Conservation (phyloP, 306 rosid species). For the Quercus aquifolioides region DNA sequence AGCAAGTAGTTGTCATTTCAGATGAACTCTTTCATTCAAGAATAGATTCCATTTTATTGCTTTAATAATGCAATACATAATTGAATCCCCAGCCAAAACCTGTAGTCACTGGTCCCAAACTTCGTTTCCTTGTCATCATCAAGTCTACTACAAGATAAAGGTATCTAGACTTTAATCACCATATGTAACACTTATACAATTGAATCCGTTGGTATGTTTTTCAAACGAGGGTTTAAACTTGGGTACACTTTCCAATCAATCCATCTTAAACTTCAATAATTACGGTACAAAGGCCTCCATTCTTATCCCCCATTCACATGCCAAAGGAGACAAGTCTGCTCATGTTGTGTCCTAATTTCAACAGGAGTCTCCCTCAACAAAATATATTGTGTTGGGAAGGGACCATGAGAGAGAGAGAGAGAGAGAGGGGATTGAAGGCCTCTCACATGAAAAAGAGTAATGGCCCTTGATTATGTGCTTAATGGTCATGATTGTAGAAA, state of each 20-base stretch:
- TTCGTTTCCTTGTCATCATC: background rate
- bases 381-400: no score
- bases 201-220: background rate
- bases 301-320: background rate
- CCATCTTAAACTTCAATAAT: background rate
- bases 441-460: no score
- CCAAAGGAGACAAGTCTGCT: no score
- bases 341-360: no score
- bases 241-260: background rate
- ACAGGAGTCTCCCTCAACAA: no score
- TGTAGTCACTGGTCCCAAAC: background rate
- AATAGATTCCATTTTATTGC: background rate
- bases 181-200: background rate
- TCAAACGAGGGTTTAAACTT: background rate
- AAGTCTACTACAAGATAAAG: background rate
- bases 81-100: background rate
- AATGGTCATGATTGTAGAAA: no score
- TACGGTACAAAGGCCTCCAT: background rate
- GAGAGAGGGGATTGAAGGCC: no score
- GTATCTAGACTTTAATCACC: background rate
- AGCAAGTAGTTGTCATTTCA: background rate
- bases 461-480: no score
- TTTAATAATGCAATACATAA: background rate
- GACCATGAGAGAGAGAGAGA: no score
- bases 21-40: background rate